A percentile compares a stretch with the other conserved stretches of the same genome.
Conservation (phyloP, 1,284 basidiomycete genomes). For the Fomitopsis betulina region DNA sequence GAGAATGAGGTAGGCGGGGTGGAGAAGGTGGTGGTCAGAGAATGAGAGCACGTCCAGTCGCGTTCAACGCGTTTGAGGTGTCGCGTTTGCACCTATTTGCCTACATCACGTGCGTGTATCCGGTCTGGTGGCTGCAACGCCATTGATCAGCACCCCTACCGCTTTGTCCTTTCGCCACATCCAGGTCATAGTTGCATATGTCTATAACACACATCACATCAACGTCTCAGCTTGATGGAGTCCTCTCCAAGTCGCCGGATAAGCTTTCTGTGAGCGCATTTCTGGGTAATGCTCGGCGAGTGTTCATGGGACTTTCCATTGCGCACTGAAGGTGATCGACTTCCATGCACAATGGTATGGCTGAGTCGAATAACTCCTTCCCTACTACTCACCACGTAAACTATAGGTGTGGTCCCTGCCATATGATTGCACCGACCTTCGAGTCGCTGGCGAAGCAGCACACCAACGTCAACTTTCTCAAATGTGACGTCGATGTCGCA, state of each 20-base stretch:
- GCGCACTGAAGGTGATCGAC: conserved; percentile 61
- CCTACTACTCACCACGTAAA: neutral
- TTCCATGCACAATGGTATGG: conserved; percentile 75
- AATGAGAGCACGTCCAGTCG: conserved; percentile 4
- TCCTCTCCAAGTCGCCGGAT: conserved; percentile 54
- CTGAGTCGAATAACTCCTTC: neutral
- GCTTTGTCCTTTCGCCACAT: neutral
- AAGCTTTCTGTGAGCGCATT: conserved; percentile 54
- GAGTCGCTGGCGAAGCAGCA: conserved; percentile 66
- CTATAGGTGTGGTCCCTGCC: conserved; percentile 76
- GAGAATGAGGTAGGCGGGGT: neutral
- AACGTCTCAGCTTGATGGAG: conserved; percentile 53
- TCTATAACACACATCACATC: conserved; percentile 59
- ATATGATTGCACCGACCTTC: conserved; percentile 69
- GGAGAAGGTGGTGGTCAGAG: conserved; percentile 13
- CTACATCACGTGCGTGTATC: conserved; percentile 14
- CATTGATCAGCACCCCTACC: neutral
- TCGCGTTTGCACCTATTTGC: conserved; percentile 21
- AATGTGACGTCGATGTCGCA: conserved; percentile 74
- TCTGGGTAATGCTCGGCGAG: too few relatives aligned
- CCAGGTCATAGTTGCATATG: conserved; percentile 31
- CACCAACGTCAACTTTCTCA: conserved; percentile 68
- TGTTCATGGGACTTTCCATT: neutral
- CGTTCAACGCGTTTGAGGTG: conserved; percentile 19
- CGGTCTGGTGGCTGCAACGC: neutral